Evolutionary conservation across 2,329 filamentous ascomycete genomes (phyloP), one percentile per base, ranked within the genome.

Genomic region (Cercospora nicotianae): DNA sequence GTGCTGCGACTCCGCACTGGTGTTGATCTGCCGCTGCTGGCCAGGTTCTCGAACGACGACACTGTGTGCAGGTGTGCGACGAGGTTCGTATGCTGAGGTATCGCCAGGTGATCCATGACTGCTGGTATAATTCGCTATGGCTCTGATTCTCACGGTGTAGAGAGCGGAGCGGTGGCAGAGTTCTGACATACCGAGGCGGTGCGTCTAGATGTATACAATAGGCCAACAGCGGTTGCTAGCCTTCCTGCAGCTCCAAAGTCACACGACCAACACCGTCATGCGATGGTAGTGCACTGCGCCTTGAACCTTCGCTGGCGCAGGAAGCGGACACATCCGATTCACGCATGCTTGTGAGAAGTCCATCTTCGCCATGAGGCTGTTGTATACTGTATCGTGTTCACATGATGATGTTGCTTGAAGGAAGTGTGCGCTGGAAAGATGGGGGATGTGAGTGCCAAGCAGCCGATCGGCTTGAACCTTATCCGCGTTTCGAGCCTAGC

Each of bases 21-120:
- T 3, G 55, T 59, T 31, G 55, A 59, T 36, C n/a, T 7, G n/a
- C 45, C 30, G 20, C 28, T 48, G 23, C 16, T 55, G n/a, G 61
- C 26, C 28, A 53, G 20, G 5, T 48, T 53, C 31, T 63, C 61
- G 28, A 26, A 33, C 8, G 61, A 53, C 2, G 61, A 63, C 9
- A 48, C 20, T 7, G 26, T 28, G 45, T 63, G 61, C 20, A 63
- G 45, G 33, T 63, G 61, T 55, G 61, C 61, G n/a, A 55, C 45
- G n/a, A 63, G 26, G n/a, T 16, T 63, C 26, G 61, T 63, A 63
- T 63, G 61, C 45, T 63, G 61, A 13, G 61, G 61, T 55, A 63
- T 63, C 16, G 61, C 42, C 10, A 63, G 42, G 20, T 63, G 61
- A 39, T 63, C 61, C 61, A 63, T 63, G 28, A 18, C 16, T 63